These are phyloP conservation scores for Hypoxylon sp. DNA, from an alignment of 2,329 filamentous ascomycete species.

Conservation along the genomic window DNA sequence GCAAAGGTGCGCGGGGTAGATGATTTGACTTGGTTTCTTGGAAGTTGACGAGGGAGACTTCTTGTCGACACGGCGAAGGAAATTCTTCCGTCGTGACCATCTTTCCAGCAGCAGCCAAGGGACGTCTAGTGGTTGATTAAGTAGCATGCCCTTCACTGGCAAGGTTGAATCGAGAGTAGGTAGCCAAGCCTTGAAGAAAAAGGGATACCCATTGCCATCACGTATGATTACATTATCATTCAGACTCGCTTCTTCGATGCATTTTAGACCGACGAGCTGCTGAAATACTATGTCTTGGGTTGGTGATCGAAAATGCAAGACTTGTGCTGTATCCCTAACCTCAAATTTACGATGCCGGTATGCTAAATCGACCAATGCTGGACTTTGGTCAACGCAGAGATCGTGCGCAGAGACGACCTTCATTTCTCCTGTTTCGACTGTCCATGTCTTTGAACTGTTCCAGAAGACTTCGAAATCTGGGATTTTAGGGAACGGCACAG, in stretches of 20 bases:
- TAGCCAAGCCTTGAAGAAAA: constrained; percentile 60
- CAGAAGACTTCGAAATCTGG: constrained; percentile 59
- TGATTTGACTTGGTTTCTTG: constrained; percentile 60
- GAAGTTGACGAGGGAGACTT: constrained; percentile 34
- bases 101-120: constrained; percentile 65
- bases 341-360: constrained; percentile 62
- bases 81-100: constrained; percentile 71
- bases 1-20: constrained; percentile 65
- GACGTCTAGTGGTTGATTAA: constrained; percentile 59
- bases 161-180: constrained; percentile 57
- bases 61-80: constrained; percentile 63
- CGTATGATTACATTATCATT: constrained; percentile 59
- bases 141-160: constrained; percentile 56
- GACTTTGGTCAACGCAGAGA: constrained; percentile 60
- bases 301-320: constrained; percentile 59
- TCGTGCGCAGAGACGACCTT: constrained; percentile 17
- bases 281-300: constrained; percentile 44
- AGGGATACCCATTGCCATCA: constrained; percentile 56
- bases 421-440: constrained; percentile 53
- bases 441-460: constrained; percentile 57
- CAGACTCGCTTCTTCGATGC: constrained; percentile 47
- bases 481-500: constrained; percentile 59
- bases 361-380: constrained; percentile 62
- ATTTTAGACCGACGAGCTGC: constrained; percentile 41
- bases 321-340: constrained; percentile 58